phyloP scores from a whole-genome alignment of 1,284 basidiomycete genomes.

The Coniferiporia weirii region DNA sequence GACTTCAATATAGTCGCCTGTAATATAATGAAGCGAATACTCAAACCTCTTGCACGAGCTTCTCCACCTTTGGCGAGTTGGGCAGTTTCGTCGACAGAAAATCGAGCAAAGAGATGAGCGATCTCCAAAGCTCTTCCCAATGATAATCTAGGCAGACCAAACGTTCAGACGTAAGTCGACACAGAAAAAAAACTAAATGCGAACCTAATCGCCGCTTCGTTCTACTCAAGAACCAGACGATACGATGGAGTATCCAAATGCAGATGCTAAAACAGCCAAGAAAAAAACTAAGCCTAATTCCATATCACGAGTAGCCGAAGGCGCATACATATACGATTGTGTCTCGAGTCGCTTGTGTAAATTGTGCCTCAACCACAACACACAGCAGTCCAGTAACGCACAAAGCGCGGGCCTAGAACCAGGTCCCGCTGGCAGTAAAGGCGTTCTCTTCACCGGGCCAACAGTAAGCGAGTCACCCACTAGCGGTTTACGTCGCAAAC shows the following conservation, averaged over 20 bases:
- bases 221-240: conserved; percentile 48
- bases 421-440: conserved; percentile 39
- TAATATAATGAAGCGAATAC: not conserved
- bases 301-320: not conserved
- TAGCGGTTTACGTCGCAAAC: conserved; percentile 15
- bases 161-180: not conserved
- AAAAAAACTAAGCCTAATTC: no score
- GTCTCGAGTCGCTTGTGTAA: conserved; percentile 55
- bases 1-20: not conserved
- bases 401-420: conserved; percentile 42
- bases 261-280: conserved; percentile 37
- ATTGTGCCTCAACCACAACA: conserved; percentile 65
- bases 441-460: conserved; percentile 37
- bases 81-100: conserved; percentile 49
- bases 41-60: conserved; percentile 48
- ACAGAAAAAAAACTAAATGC: not conserved
- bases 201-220: conserved; percentile 49
- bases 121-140: conserved; percentile 59
- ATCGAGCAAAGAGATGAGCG: conserved; percentile 45
- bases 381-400: conserved; percentile 56
- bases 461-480: not conserved
- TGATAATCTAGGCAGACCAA: conserved; percentile 44
- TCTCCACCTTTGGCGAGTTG: conserved; percentile 44
- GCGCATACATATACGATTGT: conserved; percentile 48
- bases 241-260: conserved; percentile 45